These are phyloP conservation scores for Mucor piriformis DNA, from an alignment of 371 early-diverging fungal species.

Conservation along the genomic window DNA sequence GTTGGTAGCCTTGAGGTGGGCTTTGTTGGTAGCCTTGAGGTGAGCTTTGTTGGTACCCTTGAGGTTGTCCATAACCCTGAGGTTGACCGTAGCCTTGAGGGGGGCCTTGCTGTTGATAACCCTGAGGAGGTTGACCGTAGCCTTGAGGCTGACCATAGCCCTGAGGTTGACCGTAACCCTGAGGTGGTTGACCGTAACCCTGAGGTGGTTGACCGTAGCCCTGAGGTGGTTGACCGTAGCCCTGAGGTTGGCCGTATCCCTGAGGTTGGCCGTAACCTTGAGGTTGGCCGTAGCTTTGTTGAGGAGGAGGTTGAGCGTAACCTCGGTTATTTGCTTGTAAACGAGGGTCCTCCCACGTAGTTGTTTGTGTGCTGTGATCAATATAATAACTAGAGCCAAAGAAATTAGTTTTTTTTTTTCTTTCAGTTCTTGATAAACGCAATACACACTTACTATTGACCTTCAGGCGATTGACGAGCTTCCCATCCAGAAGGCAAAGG, in stretches of 20 bases:
- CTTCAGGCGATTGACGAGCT: slow-evolving; percentile 47
- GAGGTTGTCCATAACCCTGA: no score
- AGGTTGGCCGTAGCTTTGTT: no score
- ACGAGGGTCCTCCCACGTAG: slow-evolving; percentile 69
- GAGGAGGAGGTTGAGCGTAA: no score
- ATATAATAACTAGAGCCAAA: slow-evolving; percentile 69
- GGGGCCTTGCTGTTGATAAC: slow-evolving; percentile 1
- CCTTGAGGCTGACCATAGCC: no score
- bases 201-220: slow-evolving; percentile 8
- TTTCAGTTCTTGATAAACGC: no score
- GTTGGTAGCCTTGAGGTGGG: background rate
- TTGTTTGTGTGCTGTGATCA: slow-evolving; percentile 55
- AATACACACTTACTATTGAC: slow-evolving; percentile 53
- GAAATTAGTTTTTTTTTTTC: no score
- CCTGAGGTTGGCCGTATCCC: no score
- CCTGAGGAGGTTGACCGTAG: slow-evolving; percentile 14
- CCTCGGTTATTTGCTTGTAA: no score
- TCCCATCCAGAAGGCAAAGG: slow-evolving; percentile 55
- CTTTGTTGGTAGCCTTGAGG: slow-evolving; percentile 7
- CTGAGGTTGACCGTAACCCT: no score
- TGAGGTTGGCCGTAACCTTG: no score
- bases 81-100: background rate
- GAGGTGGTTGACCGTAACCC: slow-evolving; percentile 8
- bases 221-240: background rate
- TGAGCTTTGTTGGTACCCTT: no score